These are phyloP conservation scores for Phaseolus coccineus DNA, from an alignment of 331 rosid species.

Conservation along the genomic window DNA sequence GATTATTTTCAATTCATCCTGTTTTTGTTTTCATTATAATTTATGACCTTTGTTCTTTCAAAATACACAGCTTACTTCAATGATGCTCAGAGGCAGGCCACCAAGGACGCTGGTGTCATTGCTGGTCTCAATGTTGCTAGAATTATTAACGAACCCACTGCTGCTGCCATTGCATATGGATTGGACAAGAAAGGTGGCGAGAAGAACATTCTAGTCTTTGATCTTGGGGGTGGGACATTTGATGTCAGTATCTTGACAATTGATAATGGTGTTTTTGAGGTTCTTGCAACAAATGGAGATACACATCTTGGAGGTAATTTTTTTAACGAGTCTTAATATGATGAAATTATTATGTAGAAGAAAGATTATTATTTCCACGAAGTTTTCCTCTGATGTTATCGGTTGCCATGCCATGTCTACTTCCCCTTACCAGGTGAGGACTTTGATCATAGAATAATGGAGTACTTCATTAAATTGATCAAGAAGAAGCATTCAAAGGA, in stretches of 20 bases:
- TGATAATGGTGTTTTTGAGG: constrained; percentile 93
- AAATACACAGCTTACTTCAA: constrained; percentile 80
- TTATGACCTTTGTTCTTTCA: constrained; percentile 5
- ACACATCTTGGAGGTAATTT: constrained; percentile 90
- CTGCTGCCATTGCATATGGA: constrained; percentile 94
- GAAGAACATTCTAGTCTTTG: constrained; percentile 95
- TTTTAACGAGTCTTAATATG: not conserved
- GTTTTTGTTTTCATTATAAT: not conserved
- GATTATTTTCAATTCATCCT: not conserved
- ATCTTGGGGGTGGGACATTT: constrained; percentile 94
- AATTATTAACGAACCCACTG: constrained; percentile 89
- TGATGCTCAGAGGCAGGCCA: constrained; percentile 96
- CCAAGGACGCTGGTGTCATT: constrained; percentile 90
- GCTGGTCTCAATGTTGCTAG: constrained; percentile 89
- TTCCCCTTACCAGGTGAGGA: constrained; percentile 74
- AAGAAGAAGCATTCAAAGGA: constrained; percentile 94
- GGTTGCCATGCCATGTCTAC: constrained; percentile 39
- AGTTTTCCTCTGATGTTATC: not conserved
- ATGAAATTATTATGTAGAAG: constrained; percentile 1
- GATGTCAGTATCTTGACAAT: constrained; percentile 97
- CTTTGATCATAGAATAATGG: constrained; percentile 89
- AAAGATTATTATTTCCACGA: constrained; percentile 44
- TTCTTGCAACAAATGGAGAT: constrained; percentile 90
- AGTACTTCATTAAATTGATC: constrained; percentile 91
- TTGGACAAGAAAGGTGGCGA: constrained; percentile 95